Evolutionary conservation across 306 rosid genomes (phyloP), one percentile per base, ranked within the genome.

Genomic region (Delonix regia): DNA sequence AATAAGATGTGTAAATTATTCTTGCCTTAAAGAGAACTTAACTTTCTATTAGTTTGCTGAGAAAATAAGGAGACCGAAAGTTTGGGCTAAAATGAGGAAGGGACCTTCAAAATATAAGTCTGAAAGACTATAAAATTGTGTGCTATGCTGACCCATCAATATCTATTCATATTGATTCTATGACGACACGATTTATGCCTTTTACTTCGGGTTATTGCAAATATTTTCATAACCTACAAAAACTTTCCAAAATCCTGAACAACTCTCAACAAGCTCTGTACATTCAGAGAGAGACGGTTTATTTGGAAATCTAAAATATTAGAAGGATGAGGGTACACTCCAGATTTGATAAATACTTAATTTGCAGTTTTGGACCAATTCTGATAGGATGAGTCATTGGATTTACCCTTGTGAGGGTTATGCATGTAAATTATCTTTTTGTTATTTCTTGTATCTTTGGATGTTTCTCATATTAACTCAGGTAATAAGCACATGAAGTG

Each of bases 401-500:
- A 14, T 8, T 2, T 45, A 45, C 14, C 51, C 3, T 14, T 45
- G 51, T 45, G 2, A 45, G 51, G 18, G 3, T 45, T 18, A 45
- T 45, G 51, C 18, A 39, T 45, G 51, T 45, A 45, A 45, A 45
- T 11, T 11, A 45, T n/a, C n/a, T n/a, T n/a, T 2, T 34, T 73
- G 68, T 74, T 61, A 60, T 71, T 75, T 51, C 63, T 71, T 69
- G n/a, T n/a, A n/a, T n/a, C 51, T 66, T 22, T 73, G 75, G 69
- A 56, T 49, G 44, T 69, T 75, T 28, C 33, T 63, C 42, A 69
- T 10, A 19, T 69, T 52, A 25, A 69, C 73, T 47, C 92, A 93
- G 98, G 89, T 90, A 74, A 91, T 93, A 81, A 81, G 89, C 69
- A 87, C 91, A 34, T 93, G 97, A 95, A 97, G 93, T 70, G 96